Evolutionary conservation across 495 filamentous ascomycete species (phyloP).

Genomic region (Trichoderma reesei): DNA sequence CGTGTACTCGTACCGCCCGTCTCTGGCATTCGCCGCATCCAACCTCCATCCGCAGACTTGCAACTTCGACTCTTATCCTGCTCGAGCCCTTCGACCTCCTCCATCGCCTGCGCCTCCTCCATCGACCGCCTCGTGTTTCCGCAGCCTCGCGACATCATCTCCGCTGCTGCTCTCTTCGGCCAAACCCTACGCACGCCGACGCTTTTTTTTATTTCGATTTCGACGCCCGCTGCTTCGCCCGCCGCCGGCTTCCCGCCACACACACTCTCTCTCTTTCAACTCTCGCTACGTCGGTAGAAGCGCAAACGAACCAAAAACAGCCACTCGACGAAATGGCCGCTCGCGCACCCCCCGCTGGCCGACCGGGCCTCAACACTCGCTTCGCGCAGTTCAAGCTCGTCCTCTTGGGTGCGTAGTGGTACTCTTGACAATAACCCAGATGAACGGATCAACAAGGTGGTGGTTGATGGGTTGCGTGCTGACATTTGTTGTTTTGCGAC

Average conservation of each 20-base stretch:
- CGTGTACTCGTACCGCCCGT: neutral
- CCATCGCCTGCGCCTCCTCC: too few relatives aligned
- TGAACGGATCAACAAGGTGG: neutral
- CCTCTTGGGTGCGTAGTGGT: slow-evolving; percentile 76
- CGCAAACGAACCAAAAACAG: neutral
- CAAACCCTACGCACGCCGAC: too few relatives aligned
- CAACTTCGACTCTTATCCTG: neutral
- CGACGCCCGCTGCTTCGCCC: neutral
- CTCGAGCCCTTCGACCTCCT: too few relatives aligned
- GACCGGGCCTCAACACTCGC: slow-evolving; percentile 56
- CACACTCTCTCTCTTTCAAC: too few relatives aligned
- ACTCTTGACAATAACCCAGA: neutral
- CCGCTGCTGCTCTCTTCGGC: too few relatives aligned
- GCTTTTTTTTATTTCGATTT: too few relatives aligned
- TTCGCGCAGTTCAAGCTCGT: slow-evolving; percentile 99
- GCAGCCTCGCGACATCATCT: neutral
- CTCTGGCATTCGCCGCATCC: neutral
- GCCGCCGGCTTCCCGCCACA: too few relatives aligned
- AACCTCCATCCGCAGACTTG: neutral
- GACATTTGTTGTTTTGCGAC: slow-evolving; percentile 11
- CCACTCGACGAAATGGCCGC: slow-evolving; percentile 55
- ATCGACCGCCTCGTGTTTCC: neutral
- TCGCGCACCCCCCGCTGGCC: slow-evolving; percentile 56
- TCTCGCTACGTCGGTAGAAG: too few relatives aligned
- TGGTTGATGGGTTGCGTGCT: neutral